A percentile compares a stretch with the other conserved stretches of the same genome.
Evolutionary conservation across 75 land plant genomes (phyloP).

Genomic region (Adiantum capillusveneris): DNA sequence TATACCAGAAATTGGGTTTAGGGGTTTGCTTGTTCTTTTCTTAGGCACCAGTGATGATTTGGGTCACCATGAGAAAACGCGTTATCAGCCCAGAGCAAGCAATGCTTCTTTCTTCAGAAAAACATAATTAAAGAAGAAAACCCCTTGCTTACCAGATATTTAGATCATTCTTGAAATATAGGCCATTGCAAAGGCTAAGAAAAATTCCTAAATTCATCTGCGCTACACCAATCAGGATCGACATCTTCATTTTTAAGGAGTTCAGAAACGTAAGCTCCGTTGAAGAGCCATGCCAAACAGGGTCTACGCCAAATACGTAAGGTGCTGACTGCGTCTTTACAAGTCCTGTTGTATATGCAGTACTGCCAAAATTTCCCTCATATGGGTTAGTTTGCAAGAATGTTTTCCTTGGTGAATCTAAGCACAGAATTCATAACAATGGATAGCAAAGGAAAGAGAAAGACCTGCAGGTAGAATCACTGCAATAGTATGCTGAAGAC

Average conservation of each 20-base stretch:
- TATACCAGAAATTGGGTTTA: too few species aligned
- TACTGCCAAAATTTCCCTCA: slow-evolving; percentile 35
- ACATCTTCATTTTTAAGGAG: slow-evolving; percentile 99
- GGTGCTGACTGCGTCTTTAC: slow-evolving; percentile 46
- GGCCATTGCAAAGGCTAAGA: slow-evolving; percentile 82
- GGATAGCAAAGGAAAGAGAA: too few species aligned
- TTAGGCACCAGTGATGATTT: too few species aligned
- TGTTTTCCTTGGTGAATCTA: too few species aligned
- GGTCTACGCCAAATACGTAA: slow-evolving; percentile 94
- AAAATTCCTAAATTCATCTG: slow-evolving; percentile 96
- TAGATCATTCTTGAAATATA: slow-evolving; percentile 49
- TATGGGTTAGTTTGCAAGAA: too few species aligned
- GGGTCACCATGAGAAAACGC: too few species aligned
- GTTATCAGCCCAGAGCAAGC: too few species aligned
- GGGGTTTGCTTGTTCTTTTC: too few species aligned
- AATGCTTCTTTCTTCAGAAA: too few species aligned
- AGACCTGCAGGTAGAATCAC: slow-evolving; percentile 75
- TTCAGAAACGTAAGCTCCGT: slow-evolving; percentile 88
- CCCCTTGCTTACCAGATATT: slow-evolving; percentile 42
- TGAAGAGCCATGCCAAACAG: slow-evolving; percentile 85
- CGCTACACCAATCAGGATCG: slow-evolving; percentile 83
- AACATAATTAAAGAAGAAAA: too few species aligned
- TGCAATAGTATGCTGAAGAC: slow-evolving; percentile 78
- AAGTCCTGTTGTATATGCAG: slow-evolving; percentile 64
- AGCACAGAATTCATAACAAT: too few species aligned